A percentile compares a stretch with the other conserved stretches of the same genome.
Evolutionary conservation across 108 stramenopile species (phyloP).

Genomic region (Nitzschia sp.): DNA sequence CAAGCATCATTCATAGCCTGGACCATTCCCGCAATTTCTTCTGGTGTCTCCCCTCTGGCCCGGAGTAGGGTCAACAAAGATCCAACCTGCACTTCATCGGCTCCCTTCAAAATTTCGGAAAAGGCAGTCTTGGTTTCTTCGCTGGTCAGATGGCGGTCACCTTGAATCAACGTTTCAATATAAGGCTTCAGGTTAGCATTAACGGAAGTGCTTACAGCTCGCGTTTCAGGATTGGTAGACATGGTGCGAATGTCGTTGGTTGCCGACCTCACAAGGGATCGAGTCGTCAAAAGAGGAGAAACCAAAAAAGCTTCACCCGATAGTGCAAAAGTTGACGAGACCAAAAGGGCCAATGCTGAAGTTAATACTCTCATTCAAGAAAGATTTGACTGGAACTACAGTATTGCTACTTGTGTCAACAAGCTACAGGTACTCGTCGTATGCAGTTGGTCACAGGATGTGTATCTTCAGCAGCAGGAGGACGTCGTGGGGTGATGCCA

Average conservation of each 20-base stretch:
- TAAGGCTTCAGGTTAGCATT: slow-evolving; percentile 71
- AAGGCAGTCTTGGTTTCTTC: slow-evolving; percentile 85
- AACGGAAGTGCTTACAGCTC: neutral
- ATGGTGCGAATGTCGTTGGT: neutral
- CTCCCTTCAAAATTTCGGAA: slow-evolving; percentile 67
- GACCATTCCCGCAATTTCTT: slow-evolving; percentile 95
- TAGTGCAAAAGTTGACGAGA: neutral
- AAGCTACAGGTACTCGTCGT: too few relatives aligned
- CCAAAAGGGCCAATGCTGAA: neutral
- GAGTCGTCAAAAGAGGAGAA: too few relatives aligned
- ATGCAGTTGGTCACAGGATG: too few relatives aligned
- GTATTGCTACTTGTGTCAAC: too few relatives aligned
- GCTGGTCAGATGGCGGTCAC: slow-evolving; percentile 72
- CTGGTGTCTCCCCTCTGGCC: slow-evolving; percentile 88
- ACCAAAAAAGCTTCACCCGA: too few relatives aligned
- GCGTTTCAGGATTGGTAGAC: neutral
- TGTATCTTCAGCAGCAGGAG: too few relatives aligned
- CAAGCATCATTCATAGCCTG: slow-evolving; percentile 90
- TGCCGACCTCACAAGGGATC: too few relatives aligned
- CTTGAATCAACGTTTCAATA: slow-evolving; percentile 82
- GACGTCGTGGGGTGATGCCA: too few relatives aligned
- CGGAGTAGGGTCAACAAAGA: slow-evolving; percentile 87
- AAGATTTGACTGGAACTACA: too few relatives aligned
- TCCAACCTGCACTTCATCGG: slow-evolving; percentile 83
- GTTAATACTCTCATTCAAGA: neutral